Conservation (phyloP, 257 asterid genomes). For the Gentiana dahurica region DNA sequence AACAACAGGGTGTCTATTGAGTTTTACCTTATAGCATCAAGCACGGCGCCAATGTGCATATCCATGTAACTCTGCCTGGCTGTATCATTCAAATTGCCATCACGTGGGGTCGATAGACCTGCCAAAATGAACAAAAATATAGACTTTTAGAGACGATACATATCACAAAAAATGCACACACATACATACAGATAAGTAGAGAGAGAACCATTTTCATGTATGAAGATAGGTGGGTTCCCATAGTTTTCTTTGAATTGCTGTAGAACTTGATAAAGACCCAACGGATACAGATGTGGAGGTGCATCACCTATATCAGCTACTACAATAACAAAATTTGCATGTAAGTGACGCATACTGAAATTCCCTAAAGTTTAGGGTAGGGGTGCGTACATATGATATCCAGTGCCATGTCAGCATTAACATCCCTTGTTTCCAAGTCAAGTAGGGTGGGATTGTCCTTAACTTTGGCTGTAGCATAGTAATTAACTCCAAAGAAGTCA, state of each 20-base stretch:
- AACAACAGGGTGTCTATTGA: too few relatives aligned
- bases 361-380: neutral
- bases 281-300: slow-evolving; percentile 3
- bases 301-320: slow-evolving; percentile 1
- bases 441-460: slow-evolving; percentile 2
- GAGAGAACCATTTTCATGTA: slow-evolving; percentile 49
- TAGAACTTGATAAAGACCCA: slow-evolving; percentile 26
- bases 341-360: neutral
- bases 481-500: slow-evolving; percentile 11
- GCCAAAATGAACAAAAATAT: neutral
- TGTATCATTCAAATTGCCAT: slow-evolving; percentile 30
- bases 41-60: slow-evolving; percentile 34
- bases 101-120: slow-evolving; percentile 34
- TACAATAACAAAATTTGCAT: neutral
- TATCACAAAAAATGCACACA: neutral
- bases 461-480: neutral
- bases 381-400: neutral
- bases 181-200: slow-evolving; percentile 7
- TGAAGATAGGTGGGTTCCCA: slow-evolving; percentile 32
- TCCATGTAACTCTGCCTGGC: slow-evolving; percentile 32
- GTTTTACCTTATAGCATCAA: slow-evolving; percentile 41
- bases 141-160: neutral
- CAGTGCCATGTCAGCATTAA: slow-evolving; percentile 3
- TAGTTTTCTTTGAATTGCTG: slow-evolving; percentile 33
- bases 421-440: neutral